phyloP scores from a whole-genome alignment of 129 eudicot species.

The Ambrosia artemisiifolia region DNA sequence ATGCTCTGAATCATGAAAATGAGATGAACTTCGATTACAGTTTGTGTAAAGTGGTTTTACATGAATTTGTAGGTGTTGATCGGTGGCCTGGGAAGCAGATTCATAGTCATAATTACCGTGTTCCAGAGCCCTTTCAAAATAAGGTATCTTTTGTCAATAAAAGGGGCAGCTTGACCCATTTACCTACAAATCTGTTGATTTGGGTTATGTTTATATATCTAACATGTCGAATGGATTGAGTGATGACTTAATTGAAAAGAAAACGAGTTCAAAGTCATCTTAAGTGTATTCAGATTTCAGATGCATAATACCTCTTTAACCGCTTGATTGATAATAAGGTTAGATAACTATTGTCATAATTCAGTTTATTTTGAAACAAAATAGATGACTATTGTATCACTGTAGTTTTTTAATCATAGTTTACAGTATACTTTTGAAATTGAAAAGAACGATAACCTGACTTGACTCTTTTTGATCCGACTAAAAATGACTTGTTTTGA shows the following conservation, averaged over 20 bases:
- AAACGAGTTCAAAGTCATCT: background rate
- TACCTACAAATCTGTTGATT: background rate
- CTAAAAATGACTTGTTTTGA: background rate
- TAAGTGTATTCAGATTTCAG: background rate
- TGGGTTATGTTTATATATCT: background rate
- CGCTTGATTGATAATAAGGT: background rate
- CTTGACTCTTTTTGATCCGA: background rate
- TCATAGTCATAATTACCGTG: slow-evolving; percentile 90
- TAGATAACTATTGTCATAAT: background rate
- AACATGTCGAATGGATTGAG: background rate
- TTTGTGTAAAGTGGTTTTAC: slow-evolving; percentile 6
- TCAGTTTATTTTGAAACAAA: background rate
- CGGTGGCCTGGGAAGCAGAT: slow-evolving; percentile 89
- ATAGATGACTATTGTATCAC: background rate
- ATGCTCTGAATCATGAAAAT: background rate
- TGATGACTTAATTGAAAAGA: background rate
- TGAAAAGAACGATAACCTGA: background rate
- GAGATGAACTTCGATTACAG: background rate
- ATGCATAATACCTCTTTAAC: background rate
- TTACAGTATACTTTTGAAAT: background rate
- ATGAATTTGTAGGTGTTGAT: slow-evolving; percentile 51
- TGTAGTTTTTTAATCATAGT: background rate
- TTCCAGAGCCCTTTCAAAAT: slow-evolving; percentile 68
- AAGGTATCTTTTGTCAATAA: slow-evolving; percentile 39
- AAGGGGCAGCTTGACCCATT: background rate